Evolutionary conservation across 768 basidiomycete genomes (phyloP), one percentile per base, ranked within the genome.

Genomic region (Suillus paluster): DNA sequence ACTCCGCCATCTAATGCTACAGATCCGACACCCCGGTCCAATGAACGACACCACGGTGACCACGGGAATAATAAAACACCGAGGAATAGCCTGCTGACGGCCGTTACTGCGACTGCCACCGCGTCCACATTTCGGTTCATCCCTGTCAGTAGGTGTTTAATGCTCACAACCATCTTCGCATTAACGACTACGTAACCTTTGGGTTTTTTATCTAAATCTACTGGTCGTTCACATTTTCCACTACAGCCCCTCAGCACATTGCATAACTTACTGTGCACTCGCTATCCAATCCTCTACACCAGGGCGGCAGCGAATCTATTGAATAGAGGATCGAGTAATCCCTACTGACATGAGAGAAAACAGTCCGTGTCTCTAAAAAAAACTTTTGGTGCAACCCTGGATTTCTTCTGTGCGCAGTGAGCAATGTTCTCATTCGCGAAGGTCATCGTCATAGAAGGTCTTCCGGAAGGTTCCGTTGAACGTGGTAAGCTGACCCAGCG

Each of bases 31-130:
- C 21, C 19, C 1, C 14, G 12, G 59, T 4, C 25, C 12, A 30
- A 46, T 41, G 27, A 45, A 15, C 38, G 11, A n/a, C 39, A 49
- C 46, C n/a, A 30, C 12, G 3, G n/a, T 23, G 17, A 33, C 30
- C 23, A 39, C 6, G 46, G 48, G 23, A 58, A 49, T 49, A 53
- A 36, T 17, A 5, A 49, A 50, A 30, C 38, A 59, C 58, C 33
- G 23, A 58, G 33, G 44, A 52, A 23, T 34, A 27, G 38, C 30
- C 30, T 14, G 54, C 42, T 14, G 67, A 59, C 12, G 27, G 60
- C 59, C 30, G 30, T 61, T 19, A 69, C 65, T 10, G 70, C 66
- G 2, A 69, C 68, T 49, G 69, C 55, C 25, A 63, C 66, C 21
- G 67, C 62, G 49, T 44, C 27, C 42, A 44, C 57, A 49, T 39